phyloP scores from a whole-genome alignment of 441 rosid genomes.

The Breynia disticha region DNA sequence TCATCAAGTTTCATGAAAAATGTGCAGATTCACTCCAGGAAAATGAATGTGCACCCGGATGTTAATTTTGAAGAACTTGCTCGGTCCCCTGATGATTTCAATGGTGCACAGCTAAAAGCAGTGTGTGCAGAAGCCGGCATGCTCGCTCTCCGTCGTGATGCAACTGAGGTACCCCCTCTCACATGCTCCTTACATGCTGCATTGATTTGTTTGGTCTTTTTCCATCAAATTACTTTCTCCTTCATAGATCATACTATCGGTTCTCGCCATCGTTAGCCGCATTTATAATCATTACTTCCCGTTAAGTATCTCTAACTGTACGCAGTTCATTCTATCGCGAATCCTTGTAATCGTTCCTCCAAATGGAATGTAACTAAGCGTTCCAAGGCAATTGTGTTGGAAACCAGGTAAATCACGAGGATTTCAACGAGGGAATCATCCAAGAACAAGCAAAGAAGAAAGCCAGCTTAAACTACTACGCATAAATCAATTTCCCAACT shows the following conservation, averaged over 20 bases:
- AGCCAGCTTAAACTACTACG: slow-evolving; percentile 75
- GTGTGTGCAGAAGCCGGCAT: slow-evolving; percentile 98
- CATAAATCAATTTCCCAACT: slow-evolving; percentile 16
- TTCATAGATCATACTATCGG: too few relatives aligned
- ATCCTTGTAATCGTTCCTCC: too few relatives aligned
- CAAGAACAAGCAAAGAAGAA: slow-evolving; percentile 89
- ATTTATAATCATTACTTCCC: too few relatives aligned
- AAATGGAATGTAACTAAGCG: background rate
- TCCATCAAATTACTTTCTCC: too few relatives aligned
- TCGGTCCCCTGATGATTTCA: slow-evolving; percentile 90
- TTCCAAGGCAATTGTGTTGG: background rate
- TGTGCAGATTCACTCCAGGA: slow-evolving; percentile 86
- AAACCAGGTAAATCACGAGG: slow-evolving; percentile 65
- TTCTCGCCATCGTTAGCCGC: too few relatives aligned
- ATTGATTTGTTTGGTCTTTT: too few relatives aligned
- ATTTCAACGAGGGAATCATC: slow-evolving; percentile 79
- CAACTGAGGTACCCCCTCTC: slow-evolving; percentile 61
- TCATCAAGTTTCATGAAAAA: slow-evolving; percentile 1
- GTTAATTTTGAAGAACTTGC: slow-evolving; percentile 98
- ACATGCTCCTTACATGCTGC: too few relatives aligned
- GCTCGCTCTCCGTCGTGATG: slow-evolving; percentile 97
- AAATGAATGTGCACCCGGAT: slow-evolving; percentile 93
- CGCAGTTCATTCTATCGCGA: too few relatives aligned
- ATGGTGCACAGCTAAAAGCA: slow-evolving; percentile 94
- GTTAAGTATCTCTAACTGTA: too few relatives aligned